Evolutionary conservation across 1,139 yeast species (phyloP).

Genomic region (Protomyces gravidus): DNA sequence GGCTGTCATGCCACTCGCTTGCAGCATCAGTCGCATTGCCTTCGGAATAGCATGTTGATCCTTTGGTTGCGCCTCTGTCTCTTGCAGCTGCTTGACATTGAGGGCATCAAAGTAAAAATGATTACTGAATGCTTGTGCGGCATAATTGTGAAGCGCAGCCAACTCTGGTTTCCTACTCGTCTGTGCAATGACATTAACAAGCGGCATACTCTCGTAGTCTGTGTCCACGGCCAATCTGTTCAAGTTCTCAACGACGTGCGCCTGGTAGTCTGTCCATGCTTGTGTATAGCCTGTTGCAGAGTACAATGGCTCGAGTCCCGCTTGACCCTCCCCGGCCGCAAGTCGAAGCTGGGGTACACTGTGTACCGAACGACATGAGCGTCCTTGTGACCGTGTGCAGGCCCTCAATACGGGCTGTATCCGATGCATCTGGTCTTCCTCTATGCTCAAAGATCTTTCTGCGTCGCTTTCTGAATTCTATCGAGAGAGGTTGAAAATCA

Average conservation of each 20-base stretch:
- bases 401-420: not conserved
- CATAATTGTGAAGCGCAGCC: conserved; percentile 73
- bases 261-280: conserved; percentile 82
- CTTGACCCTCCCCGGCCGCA: conserved; percentile 3
- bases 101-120: conserved; percentile 81
- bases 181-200: conserved; percentile 57
- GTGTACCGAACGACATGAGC: conserved; percentile 10
- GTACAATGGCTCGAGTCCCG: conserved; percentile 58
- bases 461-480: no score
- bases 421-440: not conserved
- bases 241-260: conserved; percentile 47
- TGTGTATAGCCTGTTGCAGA: conserved; percentile 61
- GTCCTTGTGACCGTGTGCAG: not conserved
- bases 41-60: not conserved
- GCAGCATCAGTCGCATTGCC: conserved; percentile 23
- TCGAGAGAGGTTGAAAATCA: no score
- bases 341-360: conserved; percentile 12
- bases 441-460: no score
- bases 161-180: conserved; percentile 67
- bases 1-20: conserved; percentile 41
- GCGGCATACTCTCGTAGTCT: conserved; percentile 20
- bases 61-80: conserved; percentile 35
- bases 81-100: not conserved
- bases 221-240: conserved; percentile 33
- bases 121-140: conserved; percentile 89